phyloP scores from a whole-genome alignment of 371 early-diverging fungal genomes.

The Choanephora cucurbitarum region DNA sequence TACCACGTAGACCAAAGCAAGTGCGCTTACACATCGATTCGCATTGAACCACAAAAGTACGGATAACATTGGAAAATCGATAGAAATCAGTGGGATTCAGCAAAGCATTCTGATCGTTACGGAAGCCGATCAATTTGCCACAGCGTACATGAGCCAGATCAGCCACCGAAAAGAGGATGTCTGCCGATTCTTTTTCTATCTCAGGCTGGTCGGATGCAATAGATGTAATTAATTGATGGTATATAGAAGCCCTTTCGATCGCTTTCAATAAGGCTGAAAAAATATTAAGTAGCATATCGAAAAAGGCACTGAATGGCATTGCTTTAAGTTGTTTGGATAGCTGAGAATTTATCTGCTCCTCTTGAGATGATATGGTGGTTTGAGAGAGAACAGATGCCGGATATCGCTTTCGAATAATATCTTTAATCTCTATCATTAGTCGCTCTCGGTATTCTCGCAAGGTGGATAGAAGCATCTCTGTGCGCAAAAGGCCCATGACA shows the following conservation, averaged over 20 bases:
- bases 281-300: slow-evolving; percentile 69
- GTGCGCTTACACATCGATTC: slow-evolving; percentile 79
- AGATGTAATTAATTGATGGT: slow-evolving; percentile 57
- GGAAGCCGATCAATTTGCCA: slow-evolving; percentile 82
- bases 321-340: slow-evolving; percentile 55
- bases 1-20: slow-evolving; percentile 84
- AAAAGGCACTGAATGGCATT: slow-evolving; percentile 85
- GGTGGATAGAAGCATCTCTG: slow-evolving; percentile 65
- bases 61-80: slow-evolving; percentile 71
- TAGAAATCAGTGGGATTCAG: slow-evolving; percentile 87
- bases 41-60: slow-evolving; percentile 76
- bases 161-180: slow-evolving; percentile 71
- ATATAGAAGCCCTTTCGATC: slow-evolving; percentile 60
- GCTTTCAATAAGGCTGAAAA: slow-evolving; percentile 69
- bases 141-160: slow-evolving; percentile 87
- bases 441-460: slow-evolving; percentile 75
- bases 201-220: slow-evolving; percentile 16
- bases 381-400: slow-evolving; percentile 1
- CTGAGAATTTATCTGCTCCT: slow-evolving; percentile 5
- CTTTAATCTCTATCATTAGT: slow-evolving; percentile 73
- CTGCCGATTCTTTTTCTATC: slow-evolving; percentile 54
- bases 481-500: slow-evolving; percentile 73
- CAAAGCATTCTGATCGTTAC: slow-evolving; percentile 87
- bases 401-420: slow-evolving; percentile 65
- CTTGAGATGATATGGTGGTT: not conserved